Percentiles rank a stretch among this genome's conserved stretches.
These are phyloP conservation scores for Cercospora sp. DNA, from an alignment of 2,329 filamentous ascomycete species.

Conservation along the genomic window DNA sequence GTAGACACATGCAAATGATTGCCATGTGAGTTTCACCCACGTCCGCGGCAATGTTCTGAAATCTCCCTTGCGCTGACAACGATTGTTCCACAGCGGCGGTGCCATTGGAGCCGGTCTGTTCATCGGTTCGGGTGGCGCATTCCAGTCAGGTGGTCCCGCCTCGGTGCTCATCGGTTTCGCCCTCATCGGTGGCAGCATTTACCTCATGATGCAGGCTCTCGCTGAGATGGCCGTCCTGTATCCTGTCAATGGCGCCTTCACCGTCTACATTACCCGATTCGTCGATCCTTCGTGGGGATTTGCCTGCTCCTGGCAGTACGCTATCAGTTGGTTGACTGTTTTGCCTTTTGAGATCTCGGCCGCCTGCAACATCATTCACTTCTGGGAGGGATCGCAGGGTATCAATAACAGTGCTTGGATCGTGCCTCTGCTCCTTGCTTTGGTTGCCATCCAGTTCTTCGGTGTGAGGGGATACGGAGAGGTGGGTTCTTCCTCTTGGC, in stretches of 20 bases:
- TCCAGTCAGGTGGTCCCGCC: slow-evolving; percentile 51
- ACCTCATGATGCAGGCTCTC: slow-evolving; percentile 40
- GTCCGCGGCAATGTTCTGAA: background rate
- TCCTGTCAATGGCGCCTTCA: slow-evolving; percentile 40
- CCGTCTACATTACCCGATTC: slow-evolving; percentile 39
- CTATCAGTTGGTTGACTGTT: slow-evolving; percentile 36
- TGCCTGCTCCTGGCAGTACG: slow-evolving; percentile 37
- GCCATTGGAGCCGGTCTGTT: slow-evolving; percentile 56
- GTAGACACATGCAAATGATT: slow-evolving; percentile 42
- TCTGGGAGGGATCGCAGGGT: slow-evolving; percentile 32
- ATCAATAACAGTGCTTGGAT: slow-evolving; percentile 38
- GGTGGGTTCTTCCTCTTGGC: background rate
- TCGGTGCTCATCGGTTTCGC: slow-evolving; percentile 50
- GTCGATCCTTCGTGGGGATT: slow-evolving; percentile 41
- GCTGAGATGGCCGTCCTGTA: slow-evolving; percentile 40
- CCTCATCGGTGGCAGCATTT: slow-evolving; percentile 41
- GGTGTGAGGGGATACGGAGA: slow-evolving; percentile 40
- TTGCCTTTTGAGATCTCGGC: slow-evolving; percentile 38
- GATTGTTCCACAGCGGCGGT: slow-evolving; percentile 20
- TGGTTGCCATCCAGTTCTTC: slow-evolving; percentile 37
- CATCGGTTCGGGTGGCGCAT: slow-evolving; percentile 51
- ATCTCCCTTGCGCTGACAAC: background rate
- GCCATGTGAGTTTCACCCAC: slow-evolving; percentile 29
- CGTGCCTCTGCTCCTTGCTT: slow-evolving; percentile 35
- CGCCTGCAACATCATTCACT: slow-evolving; percentile 36